Percentiles rank a stretch among this genome's conserved stretches.
phyloP scores from a whole-genome alignment of 140 eudicot species.

The Erigeron philadelphicus region DNA sequence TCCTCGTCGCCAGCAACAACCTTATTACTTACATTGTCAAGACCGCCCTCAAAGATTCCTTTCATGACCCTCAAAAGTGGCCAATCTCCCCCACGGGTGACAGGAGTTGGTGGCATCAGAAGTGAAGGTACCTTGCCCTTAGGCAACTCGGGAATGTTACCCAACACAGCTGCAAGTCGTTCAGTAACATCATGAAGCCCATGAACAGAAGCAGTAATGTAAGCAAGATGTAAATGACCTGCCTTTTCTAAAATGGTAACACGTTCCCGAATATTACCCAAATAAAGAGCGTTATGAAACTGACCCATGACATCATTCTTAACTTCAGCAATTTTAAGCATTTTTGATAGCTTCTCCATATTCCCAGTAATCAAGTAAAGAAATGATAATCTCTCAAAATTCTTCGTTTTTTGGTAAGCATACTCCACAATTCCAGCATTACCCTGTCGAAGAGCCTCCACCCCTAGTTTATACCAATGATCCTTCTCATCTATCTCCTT shows the following conservation, averaged over 20 bases:
- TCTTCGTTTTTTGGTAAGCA: slow-evolving; percentile 69
- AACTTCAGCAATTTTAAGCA: slow-evolving; percentile 75
- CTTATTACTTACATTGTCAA: slow-evolving; percentile 32
- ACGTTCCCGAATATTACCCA: slow-evolving; percentile 45
- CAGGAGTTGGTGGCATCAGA: slow-evolving; percentile 44
- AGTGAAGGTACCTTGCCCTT: slow-evolving; percentile 41
- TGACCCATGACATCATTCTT: slow-evolving; percentile 47
- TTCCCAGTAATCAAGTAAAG: slow-evolving; percentile 68
- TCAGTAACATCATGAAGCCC: slow-evolving; percentile 41
- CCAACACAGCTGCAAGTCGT: background rate
- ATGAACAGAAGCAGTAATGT: slow-evolving; percentile 45
- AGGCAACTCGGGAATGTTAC: slow-evolving; percentile 39
- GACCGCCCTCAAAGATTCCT: slow-evolving; percentile 47
- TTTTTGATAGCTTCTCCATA: slow-evolving; percentile 51
- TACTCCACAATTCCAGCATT: slow-evolving; percentile 75
- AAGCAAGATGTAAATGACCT: slow-evolving; percentile 55
- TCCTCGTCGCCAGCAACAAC: slow-evolving; percentile 37
- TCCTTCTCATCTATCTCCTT: slow-evolving; percentile 76
- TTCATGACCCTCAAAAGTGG: slow-evolving; percentile 44
- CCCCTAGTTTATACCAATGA: slow-evolving; percentile 67
- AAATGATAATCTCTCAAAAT: slow-evolving; percentile 66
- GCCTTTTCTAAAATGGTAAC: slow-evolving; percentile 43
- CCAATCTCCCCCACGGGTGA: slow-evolving; percentile 44
- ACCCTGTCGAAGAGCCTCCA: slow-evolving; percentile 86
- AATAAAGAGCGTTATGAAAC: slow-evolving; percentile 52